A percentile compares a stretch with the other conserved stretches of the same genome.
These are phyloP conservation scores for Neurospora sp. DNA, from an alignment of 495 filamentous ascomycete species.

Conservation along the genomic window DNA sequence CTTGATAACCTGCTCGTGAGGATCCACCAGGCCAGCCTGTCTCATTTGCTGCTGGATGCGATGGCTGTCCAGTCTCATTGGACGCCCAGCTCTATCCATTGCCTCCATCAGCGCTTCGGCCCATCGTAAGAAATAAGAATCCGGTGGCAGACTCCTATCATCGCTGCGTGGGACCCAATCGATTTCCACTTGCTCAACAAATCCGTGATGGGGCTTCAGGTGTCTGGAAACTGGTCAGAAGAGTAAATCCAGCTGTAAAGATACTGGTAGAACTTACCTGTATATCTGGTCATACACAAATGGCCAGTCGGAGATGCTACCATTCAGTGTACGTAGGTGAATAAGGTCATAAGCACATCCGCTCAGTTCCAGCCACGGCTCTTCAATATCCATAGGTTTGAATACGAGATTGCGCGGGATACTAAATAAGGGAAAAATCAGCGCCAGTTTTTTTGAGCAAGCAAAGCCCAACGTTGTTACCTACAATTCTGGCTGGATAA, in stretches of 20 bases:
- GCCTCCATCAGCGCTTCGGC: constrained; percentile 58
- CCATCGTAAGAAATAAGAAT: constrained; percentile 52
- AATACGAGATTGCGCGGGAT: constrained; percentile 65
- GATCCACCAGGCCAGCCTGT: constrained; percentile 72
- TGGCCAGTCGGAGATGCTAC: constrained; percentile 71
- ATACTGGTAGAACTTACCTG: constrained; percentile 34
- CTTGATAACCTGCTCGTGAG: constrained; percentile 62
- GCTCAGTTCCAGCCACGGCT: constrained; percentile 60
- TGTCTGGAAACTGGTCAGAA: constrained; percentile 40
- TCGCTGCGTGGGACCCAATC: constrained; percentile 74
- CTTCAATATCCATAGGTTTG: constrained; percentile 67
- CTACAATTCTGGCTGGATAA: constrained; percentile 69
- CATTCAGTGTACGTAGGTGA: constrained; percentile 71
- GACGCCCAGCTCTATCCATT: constrained; percentile 53
- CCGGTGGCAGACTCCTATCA: constrained; percentile 44
- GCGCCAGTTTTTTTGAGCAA: background rate
- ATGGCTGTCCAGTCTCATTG: constrained; percentile 55
- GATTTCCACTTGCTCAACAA: constrained; percentile 88
- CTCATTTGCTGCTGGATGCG: constrained; percentile 53
- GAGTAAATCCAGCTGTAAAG: background rate
- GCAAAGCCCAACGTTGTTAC: constrained; percentile 4
- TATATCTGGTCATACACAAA: constrained; percentile 62
- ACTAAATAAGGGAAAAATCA: constrained; percentile 27
- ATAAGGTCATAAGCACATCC: constrained; percentile 78
- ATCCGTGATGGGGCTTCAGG: constrained; percentile 65